Evolutionary conservation across 2,329 filamentous ascomycete genomes (phyloP).

Genomic region (Aschersonia sp.): DNA sequence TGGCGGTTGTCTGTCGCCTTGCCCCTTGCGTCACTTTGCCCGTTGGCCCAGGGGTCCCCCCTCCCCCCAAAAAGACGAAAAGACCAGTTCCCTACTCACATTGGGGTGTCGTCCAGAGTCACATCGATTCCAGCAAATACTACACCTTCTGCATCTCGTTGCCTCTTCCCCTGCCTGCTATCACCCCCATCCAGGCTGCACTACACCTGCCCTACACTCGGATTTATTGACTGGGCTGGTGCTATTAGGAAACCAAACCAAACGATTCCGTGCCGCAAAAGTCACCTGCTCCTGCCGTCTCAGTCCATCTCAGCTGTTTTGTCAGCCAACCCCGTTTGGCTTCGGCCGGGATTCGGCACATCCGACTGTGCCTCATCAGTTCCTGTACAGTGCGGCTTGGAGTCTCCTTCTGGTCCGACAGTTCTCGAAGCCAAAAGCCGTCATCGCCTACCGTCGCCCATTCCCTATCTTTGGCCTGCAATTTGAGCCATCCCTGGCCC

Average conservation of each 20-base stretch:
- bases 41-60: not conserved
- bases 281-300: constrained; percentile 4
- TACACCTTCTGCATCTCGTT: not conserved
- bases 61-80: too few species aligned
- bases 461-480: not conserved
- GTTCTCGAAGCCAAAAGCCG: not conserved
- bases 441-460: not conserved
- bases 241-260: not conserved
- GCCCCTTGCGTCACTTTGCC: not conserved
- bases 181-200: not conserved
- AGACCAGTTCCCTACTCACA: not conserved
- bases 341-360: constrained; percentile 3
- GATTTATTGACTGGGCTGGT: not conserved
- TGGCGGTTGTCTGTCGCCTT: too few species aligned
- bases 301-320: not conserved
- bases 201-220: not conserved
- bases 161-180: not conserved
- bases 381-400: not conserved
- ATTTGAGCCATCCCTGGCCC: not conserved
- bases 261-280: not conserved
- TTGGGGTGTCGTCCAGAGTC: not conserved
- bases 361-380: constrained; percentile 3
- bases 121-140: not conserved
- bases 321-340: constrained; percentile 3
- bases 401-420: not conserved